A percentile compares a stretch with the other conserved stretches of the same genome.
Evolutionary conservation across 1,139 yeast species (phyloP).

Genomic region (Diutina neorugosa): DNA sequence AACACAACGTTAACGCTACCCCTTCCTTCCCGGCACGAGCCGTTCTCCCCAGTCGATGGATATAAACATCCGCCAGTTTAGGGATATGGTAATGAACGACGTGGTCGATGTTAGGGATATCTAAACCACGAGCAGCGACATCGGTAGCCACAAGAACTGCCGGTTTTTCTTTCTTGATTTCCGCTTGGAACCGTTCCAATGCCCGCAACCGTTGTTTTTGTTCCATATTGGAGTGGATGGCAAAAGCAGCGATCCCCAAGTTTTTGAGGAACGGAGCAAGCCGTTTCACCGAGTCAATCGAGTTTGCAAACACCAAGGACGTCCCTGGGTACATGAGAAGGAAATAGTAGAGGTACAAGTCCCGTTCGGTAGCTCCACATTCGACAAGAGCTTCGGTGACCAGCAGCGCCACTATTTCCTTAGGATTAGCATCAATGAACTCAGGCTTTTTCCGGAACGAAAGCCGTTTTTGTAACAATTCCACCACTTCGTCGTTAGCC

Average conservation of each 20-base stretch:
- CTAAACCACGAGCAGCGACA: slow-evolving; percentile 97
- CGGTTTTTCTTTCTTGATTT: slow-evolving; percentile 22
- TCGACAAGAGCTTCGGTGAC: slow-evolving; percentile 83
- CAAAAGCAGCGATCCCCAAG: slow-evolving; percentile 61
- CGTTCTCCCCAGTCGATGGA: slow-evolving; percentile 96
- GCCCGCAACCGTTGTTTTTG: slow-evolving; percentile 87
- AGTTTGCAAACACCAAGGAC: slow-evolving; percentile 84
- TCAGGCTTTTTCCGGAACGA: slow-evolving; percentile 49
- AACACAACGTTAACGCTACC: slow-evolving; percentile 82
- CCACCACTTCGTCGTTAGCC: slow-evolving; percentile 42
- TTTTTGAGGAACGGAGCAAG: slow-evolving; percentile 64
- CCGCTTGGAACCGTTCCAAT: slow-evolving; percentile 50
- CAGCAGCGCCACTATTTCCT: slow-evolving; percentile 62
- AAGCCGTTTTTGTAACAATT: slow-evolving; percentile 43
- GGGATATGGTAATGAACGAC: slow-evolving; percentile 96
- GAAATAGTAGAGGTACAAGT: slow-evolving; percentile 80
- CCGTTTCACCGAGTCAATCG: slow-evolving; percentile 87
- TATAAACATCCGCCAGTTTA: slow-evolving; percentile 84
- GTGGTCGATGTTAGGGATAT: slow-evolving; percentile 82
- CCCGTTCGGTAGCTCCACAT: slow-evolving; percentile 86
- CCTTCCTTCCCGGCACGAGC: slow-evolving; percentile 95
- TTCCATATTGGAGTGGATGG: slow-evolving; percentile 88
- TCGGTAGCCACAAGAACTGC: slow-evolving; percentile 87
- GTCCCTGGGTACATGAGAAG: slow-evolving; percentile 78
- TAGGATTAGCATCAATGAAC: slow-evolving; percentile 80